Base-by-base conservation (phyloP, 176 grass and related monocot species). In the Aegilops bicornis region DNA sequence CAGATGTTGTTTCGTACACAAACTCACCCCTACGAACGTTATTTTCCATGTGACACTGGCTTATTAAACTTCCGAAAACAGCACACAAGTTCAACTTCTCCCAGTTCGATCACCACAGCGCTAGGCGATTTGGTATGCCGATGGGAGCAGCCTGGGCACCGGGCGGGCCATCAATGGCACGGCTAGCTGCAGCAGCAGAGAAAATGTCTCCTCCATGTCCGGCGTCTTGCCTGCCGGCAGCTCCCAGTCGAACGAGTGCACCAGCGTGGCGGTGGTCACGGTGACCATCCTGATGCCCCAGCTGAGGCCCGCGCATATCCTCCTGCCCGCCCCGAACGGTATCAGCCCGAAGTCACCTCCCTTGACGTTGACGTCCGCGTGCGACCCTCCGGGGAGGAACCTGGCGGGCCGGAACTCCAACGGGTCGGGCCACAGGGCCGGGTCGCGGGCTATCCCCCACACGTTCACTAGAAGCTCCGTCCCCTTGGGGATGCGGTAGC, bases 381-480 rank as follows among this genome's bases (percentile, higher is more conserved):
- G 90, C 0, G 65, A 24, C 0, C 88, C 90, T 0, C 88, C 93
- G 0, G 86, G 88, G 17, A 95, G 82, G 83, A 95, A 95, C n/a
- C 93, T 30, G 0, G 33, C 27, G 0, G 91, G 94, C 0, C 63
- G 43, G 33, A 74, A 96, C 78, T 82, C 77, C 0, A 89, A 37
- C 8, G 94, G 89, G 20, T 93, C 77, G 0, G 71, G 78, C 91
- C 91, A 96, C 3, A 62, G 37, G 3, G 24, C 30, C 2, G 87
- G 89, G 27, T 96, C 94, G 0, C 90, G 87, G 10, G 88, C 84
- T 0, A 96, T 96, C 17, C 87, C 91, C 94, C 94, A 96, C 7
- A 96, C 79, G 4, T 96, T 96, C 24, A 96, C 87, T 0, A 96
- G n/a, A 0, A 93, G 63, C 17, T 83, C 84, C 0, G 91, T 17